Evolutionary conservation across 2,329 filamentous ascomycete species (phyloP).

Genomic region (Colletotrichum endophyticum): DNA sequence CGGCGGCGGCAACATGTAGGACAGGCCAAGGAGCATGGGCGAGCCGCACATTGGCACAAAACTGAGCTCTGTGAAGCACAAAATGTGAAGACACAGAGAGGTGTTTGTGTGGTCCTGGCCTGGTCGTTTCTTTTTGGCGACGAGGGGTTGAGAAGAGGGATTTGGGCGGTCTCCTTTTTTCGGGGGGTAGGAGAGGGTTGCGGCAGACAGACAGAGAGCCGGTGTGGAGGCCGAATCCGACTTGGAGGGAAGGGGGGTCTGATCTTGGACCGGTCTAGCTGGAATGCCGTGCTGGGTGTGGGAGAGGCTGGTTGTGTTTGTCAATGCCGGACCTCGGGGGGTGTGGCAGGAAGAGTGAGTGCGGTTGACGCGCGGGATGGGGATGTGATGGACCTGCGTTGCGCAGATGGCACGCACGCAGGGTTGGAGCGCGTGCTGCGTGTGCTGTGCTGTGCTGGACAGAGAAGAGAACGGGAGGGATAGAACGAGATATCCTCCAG

Average conservation of each 20-base stretch:
- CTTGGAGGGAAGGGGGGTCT: neutral
- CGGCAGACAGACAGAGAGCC: neutral
- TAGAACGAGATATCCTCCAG: neutral
- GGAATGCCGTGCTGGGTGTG: neutral
- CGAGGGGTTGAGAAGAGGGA: conserved; percentile 6
- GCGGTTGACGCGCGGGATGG: neutral
- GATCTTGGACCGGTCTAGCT: neutral
- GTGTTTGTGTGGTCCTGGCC: neutral
- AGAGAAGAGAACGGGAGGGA: neutral
- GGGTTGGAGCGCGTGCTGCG: neutral
- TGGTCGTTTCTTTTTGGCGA: neutral
- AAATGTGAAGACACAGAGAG: neutral
- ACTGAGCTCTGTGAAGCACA: neutral
- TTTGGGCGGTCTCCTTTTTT: neutral
- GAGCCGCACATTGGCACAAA: conserved; percentile 9
- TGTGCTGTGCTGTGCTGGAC: neutral
- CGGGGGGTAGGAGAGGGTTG: neutral
- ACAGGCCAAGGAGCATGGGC: conserved; percentile 13
- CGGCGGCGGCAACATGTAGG: conserved; percentile 16
- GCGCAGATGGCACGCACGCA: neutral
- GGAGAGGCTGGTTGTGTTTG: neutral
- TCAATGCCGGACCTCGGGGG: neutral
- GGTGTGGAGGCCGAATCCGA: neutral
- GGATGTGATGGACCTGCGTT: neutral
- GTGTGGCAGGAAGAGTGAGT: neutral